These are phyloP conservation scores for Achaetomiella virescens DNA, from an alignment of 495 filamentous ascomycete species.

Conservation along the genomic window DNA sequence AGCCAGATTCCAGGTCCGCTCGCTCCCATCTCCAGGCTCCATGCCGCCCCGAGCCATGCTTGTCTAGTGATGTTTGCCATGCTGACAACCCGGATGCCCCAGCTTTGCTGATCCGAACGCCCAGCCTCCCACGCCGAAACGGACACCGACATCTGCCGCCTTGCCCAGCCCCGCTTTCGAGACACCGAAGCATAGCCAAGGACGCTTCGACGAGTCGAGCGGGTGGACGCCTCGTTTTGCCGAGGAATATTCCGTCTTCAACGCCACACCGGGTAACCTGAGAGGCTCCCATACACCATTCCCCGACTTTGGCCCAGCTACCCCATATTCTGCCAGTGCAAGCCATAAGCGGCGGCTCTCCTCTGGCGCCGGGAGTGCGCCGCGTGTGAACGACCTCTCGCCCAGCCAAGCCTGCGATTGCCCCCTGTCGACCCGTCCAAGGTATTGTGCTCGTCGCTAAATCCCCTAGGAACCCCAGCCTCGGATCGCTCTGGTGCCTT, in stretches of 20 bases:
- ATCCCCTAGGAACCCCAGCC: constrained; percentile 36
- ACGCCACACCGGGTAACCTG: constrained; percentile 48
- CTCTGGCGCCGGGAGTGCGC: constrained; percentile 42
- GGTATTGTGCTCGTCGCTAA: constrained; percentile 51
- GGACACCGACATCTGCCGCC: constrained; percentile 59
- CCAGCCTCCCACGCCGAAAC: constrained; percentile 71
- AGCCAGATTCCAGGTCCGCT: constrained; percentile 63
- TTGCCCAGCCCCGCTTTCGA: constrained; percentile 60
- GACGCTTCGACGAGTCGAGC: constrained; percentile 41
- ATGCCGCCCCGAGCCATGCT: constrained; percentile 7
- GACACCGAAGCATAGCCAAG: constrained; percentile 53
- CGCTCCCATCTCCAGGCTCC: constrained; percentile 1
- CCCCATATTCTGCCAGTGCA: constrained; percentile 27
- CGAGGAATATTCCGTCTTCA: constrained; percentile 54
- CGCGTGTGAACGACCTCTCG: constrained; percentile 56
- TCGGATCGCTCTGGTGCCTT: constrained; percentile 21
- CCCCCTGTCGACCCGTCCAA: constrained; percentile 53
- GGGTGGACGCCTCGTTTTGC: constrained; percentile 52
- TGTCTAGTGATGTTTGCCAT: constrained; percentile 18
- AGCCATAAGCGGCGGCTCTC: constrained; percentile 37
- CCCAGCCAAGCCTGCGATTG: constrained; percentile 45
- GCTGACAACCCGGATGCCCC: constrained; percentile 27
- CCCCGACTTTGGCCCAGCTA: constrained; percentile 33
- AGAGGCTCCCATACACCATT: constrained; percentile 37
- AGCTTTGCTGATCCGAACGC: constrained; percentile 75